Base-by-base conservation (phyloP, 1,139 yeast genomes). In the Wickerhamiella infanticola region DNA sequence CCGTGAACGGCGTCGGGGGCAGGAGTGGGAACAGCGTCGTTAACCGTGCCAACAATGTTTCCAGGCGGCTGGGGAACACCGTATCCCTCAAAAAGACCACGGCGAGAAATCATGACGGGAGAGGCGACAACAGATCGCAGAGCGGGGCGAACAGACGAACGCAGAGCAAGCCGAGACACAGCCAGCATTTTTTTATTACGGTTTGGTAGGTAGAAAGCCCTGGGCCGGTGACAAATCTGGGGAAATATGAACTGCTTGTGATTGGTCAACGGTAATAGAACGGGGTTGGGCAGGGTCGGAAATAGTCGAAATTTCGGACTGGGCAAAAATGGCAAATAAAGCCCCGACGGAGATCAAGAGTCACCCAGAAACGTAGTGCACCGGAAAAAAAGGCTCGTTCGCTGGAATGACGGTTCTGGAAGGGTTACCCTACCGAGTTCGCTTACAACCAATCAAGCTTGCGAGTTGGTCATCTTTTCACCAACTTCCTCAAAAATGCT, bases 1-100 rank as follows among this genome's bases (percentile, higher is more conserved):
- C 96, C 96, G 58, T 83, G 88, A 53, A 71, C 63, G 56, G 70
- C 68, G 59, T 74, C 70, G 2, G 79, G 64, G 45, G 68, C 64
- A 38, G 94, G 94, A 23, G 74, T 68, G 43, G 73, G 73, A 54
- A 74, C 77, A 4, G 95, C 81, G 50, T 86, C 95, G 63, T 86
- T 86, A 45, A 82, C 88, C 24, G 80, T 74, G 18, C 93, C 94
- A 8, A 65, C 66, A 50, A 63, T 60, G 50, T 59, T 54, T 45
- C 65, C 69, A 18, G 67, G 66, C 13, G 67, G 67, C 54, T 63
- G 66, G 42, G 66, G 66, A 42, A 62, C 51, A 43, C 57, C 57
- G 45, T 51, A 52, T 36, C 51, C 51, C 40, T 60, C 52, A 57
- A 54, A 51, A 5, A 54, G 37, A 6, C 42, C 35, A 40, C 57